These are phyloP conservation scores for Pinus taeda DNA, from an alignment of 75 land plant genomes.

Conservation along the genomic window DNA sequence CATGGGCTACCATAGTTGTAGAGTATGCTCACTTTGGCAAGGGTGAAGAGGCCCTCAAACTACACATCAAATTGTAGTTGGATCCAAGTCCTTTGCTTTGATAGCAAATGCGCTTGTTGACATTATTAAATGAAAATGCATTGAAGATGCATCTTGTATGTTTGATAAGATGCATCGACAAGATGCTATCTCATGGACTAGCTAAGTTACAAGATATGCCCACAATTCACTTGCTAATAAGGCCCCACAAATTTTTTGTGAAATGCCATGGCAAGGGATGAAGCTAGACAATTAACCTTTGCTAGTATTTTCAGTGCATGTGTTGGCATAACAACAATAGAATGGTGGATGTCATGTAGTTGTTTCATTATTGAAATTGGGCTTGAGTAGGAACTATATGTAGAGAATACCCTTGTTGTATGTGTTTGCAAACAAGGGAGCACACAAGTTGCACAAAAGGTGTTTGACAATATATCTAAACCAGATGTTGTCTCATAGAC, in stretches of 20 bases:
- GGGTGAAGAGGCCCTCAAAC: constrained; percentile 23
- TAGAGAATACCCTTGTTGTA: constrained; percentile 47
- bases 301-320: background rate
- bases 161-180: constrained; percentile 44
- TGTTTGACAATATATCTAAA: background rate
- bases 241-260: constrained; percentile 37
- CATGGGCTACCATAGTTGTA: constrained; percentile 46
- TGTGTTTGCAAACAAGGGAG: constrained; percentile 64
- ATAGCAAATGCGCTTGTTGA: constrained; percentile 45
- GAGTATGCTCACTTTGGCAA: constrained; percentile 22
- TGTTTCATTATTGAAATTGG: constrained; percentile 53
- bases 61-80: constrained; percentile 20
- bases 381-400: constrained; percentile 26
- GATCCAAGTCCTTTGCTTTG: constrained; percentile 12
- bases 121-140: constrained; percentile 43
- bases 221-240: constrained; percentile 45
- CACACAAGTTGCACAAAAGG: constrained; percentile 8
- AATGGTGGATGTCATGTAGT: constrained; percentile 54
- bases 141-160: constrained; percentile 34
- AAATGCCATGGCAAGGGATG: constrained; percentile 58
- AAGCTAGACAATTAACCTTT: constrained; percentile 35
- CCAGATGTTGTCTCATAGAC: too few relatives aligned
- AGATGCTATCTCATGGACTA: constrained; percentile 63
- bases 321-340: constrained; percentile 34
- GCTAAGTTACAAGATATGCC: constrained; percentile 53